Evolutionary conservation across 306 rosid species (phyloP).

Genomic region (Lathyrus tuberosus): DNA sequence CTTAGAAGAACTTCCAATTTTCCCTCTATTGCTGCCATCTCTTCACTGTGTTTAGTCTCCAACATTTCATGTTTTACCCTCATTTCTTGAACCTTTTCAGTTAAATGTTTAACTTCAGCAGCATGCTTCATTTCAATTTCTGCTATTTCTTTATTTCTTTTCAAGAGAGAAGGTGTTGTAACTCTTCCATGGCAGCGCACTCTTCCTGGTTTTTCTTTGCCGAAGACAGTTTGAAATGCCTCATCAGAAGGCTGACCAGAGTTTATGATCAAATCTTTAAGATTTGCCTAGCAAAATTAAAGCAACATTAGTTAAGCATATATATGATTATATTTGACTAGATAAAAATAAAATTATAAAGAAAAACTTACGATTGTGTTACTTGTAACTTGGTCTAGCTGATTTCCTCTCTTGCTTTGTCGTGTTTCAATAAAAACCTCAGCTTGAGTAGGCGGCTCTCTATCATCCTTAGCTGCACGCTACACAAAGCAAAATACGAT

Average conservation of each 20-base stretch:
- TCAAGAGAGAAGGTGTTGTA: neutral
- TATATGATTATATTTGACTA: neutral
- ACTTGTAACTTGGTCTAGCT: neutral
- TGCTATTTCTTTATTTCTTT: neutral
- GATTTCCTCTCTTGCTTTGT: constrained; percentile 10
- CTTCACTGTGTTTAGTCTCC: neutral
- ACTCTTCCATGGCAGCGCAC: constrained; percentile 3
- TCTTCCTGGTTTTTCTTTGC: constrained; percentile 14
- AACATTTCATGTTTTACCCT: neutral
- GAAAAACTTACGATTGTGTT: neutral
- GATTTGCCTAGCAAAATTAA: constrained; percentile 10
- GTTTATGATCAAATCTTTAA: constrained; percentile 4
- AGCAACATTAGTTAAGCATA: neutral
- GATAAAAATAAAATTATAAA: neutral
- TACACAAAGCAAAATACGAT: neutral
- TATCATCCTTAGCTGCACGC: constrained; percentile 1
- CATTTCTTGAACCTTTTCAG: neutral
- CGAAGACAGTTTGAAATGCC: constrained; percentile 10
- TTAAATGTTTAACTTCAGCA: neutral
- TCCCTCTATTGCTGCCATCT: constrained; percentile 3
- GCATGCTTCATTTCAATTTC: neutral
- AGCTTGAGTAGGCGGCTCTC: constrained; percentile 10
- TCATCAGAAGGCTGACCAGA: neutral
- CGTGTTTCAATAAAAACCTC: constrained; percentile 10
- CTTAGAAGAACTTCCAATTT: constrained; percentile 6